Percentiles rank a stretch among this genome's conserved stretches.
Evolutionary conservation across 1,284 basidiomycete genomes (phyloP).

Genomic region (Athelia psychrophila): DNA sequence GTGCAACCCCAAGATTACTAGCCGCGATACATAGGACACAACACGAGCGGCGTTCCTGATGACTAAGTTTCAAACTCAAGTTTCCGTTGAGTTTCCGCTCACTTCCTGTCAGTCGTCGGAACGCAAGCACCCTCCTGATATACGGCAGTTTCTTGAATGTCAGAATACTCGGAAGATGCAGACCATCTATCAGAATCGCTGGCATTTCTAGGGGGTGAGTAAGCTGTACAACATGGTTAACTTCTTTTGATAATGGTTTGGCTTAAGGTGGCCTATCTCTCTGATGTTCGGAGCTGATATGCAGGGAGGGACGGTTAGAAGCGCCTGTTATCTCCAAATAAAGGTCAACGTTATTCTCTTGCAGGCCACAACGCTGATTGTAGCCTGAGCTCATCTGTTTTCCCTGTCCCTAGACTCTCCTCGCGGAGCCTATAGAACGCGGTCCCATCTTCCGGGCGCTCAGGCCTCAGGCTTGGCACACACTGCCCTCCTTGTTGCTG

Average conservation of each 20-base stretch:
- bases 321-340: background rate
- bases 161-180: slow-evolving; percentile 15
- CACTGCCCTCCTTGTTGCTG: slow-evolving; percentile 59
- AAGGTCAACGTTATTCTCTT: slow-evolving; percentile 18
- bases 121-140: too few species aligned
- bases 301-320: slow-evolving; percentile 58
- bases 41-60: too few species aligned
- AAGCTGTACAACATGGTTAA: slow-evolving; percentile 45
- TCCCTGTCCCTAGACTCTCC: slow-evolving; percentile 63
- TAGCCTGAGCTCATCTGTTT: slow-evolving; percentile 71
- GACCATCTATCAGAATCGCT: slow-evolving; percentile 51
- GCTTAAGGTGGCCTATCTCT: slow-evolving; percentile 42
- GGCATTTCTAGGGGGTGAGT: slow-evolving; percentile 39
- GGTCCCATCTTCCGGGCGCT: slow-evolving; percentile 51
- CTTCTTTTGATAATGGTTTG: slow-evolving; percentile 45
- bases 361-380: slow-evolving; percentile 68
- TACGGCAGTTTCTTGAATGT: too few species aligned
- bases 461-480: slow-evolving; percentile 66
- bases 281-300: slow-evolving; percentile 3
- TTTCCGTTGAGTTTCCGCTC: too few species aligned
- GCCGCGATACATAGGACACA: too few species aligned
- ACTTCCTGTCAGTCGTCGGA: too few species aligned
- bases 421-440: slow-evolving; percentile 63
- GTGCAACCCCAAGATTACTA: too few species aligned
- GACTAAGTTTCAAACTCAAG: too few species aligned